A percentile compares a stretch with the other conserved stretches of the same genome.
phyloP scores from a whole-genome alignment of 2,329 filamentous ascomycete genomes.

The Fusarium musae region DNA sequence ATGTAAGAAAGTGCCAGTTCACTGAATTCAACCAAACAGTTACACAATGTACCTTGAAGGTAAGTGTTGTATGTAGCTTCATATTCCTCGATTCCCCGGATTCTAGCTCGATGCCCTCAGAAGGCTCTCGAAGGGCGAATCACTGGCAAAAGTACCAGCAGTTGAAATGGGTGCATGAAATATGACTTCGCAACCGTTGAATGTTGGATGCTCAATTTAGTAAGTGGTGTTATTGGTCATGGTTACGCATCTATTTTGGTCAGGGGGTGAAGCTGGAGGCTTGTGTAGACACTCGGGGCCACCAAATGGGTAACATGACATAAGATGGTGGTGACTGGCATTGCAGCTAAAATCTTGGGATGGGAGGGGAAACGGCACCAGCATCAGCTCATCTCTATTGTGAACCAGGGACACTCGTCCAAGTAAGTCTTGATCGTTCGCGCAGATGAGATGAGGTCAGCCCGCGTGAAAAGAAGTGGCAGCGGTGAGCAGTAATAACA shows the following conservation, averaged over 20 bases:
- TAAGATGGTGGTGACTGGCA: background rate
- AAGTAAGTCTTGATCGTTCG: slow-evolving; percentile 1
- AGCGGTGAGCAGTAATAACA: slow-evolving; percentile 30
- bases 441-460: slow-evolving; percentile 1
- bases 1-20: slow-evolving; percentile 14
- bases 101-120: background rate
- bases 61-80: slow-evolving; percentile 22
- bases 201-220: background rate
- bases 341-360: slow-evolving; percentile 12
- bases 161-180: slow-evolving; percentile 32
- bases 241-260: slow-evolving; percentile 17
- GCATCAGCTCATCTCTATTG: slow-evolving; percentile 38
- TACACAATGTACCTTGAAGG: slow-evolving; percentile 19
- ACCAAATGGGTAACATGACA: slow-evolving; percentile 11
- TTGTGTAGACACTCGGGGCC: slow-evolving; percentile 7
- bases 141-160: slow-evolving; percentile 31
- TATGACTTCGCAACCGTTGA: slow-evolving; percentile 21
- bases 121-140: slow-evolving; percentile 14
- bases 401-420: slow-evolving; percentile 18
- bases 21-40: slow-evolving; percentile 6
- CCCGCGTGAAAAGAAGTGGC: slow-evolving; percentile 5
- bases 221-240: slow-evolving; percentile 25
- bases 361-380: slow-evolving; percentile 11
- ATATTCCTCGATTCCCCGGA: background rate
- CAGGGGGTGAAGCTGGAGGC: slow-evolving; percentile 24